Conservation (phyloP, 2,329 filamentous ascomycete genomes). For the Didymella exigua region DNA sequence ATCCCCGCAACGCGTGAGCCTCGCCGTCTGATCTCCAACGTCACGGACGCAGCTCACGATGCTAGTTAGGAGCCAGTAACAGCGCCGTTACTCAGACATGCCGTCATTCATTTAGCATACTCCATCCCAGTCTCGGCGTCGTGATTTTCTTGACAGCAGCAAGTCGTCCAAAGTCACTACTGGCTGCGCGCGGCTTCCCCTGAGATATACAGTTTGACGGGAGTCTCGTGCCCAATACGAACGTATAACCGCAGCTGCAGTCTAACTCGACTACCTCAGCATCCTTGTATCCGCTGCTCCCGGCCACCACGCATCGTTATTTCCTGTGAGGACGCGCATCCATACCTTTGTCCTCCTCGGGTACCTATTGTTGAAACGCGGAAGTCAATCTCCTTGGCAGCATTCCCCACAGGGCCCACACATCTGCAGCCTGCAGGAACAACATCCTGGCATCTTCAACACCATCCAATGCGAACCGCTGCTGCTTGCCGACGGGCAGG, state of each 20-base stretch:
- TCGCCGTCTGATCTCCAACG: conserved; percentile 15
- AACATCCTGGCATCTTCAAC: neutral
- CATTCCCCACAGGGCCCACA: conserved; percentile 8
- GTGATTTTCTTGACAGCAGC: neutral
- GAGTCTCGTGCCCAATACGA: conserved; percentile 11
- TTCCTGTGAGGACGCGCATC: conserved; percentile 1
- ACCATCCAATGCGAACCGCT: conserved; percentile 3
- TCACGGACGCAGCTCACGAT: conserved; percentile 16
- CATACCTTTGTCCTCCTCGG: conserved; percentile 6
- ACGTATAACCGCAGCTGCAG: conserved; percentile 1
- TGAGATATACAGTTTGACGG: conserved; percentile 2
- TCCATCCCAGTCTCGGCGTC: neutral
- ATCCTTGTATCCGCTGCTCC: neutral
- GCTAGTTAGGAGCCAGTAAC: conserved; percentile 12
- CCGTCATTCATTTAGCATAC: conserved; percentile 5
- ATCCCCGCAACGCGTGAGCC: conserved; percentile 13
- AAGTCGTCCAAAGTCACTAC: neutral
- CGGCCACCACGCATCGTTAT: conserved; percentile 2
- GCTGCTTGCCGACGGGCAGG: conserved; percentile 2
- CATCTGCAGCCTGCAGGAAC: conserved; percentile 18
- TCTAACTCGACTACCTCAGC: conserved; percentile 2
- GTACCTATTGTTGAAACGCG: neutral
- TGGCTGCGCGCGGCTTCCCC: neutral
- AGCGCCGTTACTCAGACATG: conserved; percentile 10
- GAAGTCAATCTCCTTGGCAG: neutral